phyloP scores from a whole-genome alignment of 495 filamentous ascomycete genomes.

The Penicillium nucicola region DNA sequence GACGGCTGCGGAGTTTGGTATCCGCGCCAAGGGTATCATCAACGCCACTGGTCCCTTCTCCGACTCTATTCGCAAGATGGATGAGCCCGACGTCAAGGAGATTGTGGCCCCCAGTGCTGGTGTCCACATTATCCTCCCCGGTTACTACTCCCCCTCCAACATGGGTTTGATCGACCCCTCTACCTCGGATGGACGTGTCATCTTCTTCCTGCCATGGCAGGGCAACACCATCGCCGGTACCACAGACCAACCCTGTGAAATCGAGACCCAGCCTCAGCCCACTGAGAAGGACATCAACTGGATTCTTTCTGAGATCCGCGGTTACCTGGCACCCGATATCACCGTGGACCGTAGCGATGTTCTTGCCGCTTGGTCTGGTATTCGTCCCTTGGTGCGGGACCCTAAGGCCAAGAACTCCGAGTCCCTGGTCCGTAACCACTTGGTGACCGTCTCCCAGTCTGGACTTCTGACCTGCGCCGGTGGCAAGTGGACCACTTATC shows the following conservation, averaged over 20 bases:
- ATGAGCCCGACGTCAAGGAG: slow-evolving; percentile 68
- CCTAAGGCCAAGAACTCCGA: slow-evolving; percentile 92
- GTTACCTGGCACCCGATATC: slow-evolving; percentile 90
- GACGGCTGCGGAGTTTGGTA: slow-evolving; percentile 58
- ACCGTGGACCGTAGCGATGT: slow-evolving; percentile 92
- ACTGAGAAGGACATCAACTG: slow-evolving; percentile 93
- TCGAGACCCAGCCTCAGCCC: slow-evolving; percentile 80
- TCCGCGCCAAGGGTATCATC: slow-evolving; percentile 88
- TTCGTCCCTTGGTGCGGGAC: slow-evolving; percentile 90
- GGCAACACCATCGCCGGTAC: slow-evolving; percentile 98
- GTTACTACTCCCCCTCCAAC: slow-evolving; percentile 89
- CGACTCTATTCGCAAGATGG: slow-evolving; percentile 89
- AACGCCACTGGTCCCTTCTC: slow-evolving; percentile 97
- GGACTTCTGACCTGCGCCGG: slow-evolving; percentile 94
- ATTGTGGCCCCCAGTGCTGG: slow-evolving; percentile 94
- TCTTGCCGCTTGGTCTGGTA: slow-evolving; percentile 92
- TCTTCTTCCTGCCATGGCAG: slow-evolving; percentile 99
- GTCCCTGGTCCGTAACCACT: slow-evolving; percentile 91
- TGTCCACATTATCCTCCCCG: slow-evolving; percentile 91
- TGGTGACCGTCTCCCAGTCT: slow-evolving; percentile 81
- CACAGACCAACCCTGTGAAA: slow-evolving; percentile 81
- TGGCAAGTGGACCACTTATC: slow-evolving; percentile 98
- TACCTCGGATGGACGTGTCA: slow-evolving; percentile 93
- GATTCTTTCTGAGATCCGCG: slow-evolving; percentile 88
- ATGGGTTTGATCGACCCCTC: slow-evolving; percentile 96